Percentiles rank a stretch among this genome's conserved stretches.
Evolutionary conservation across 805 yeast species (phyloP).

Genomic region (Wickerhamiella musiphila): DNA sequence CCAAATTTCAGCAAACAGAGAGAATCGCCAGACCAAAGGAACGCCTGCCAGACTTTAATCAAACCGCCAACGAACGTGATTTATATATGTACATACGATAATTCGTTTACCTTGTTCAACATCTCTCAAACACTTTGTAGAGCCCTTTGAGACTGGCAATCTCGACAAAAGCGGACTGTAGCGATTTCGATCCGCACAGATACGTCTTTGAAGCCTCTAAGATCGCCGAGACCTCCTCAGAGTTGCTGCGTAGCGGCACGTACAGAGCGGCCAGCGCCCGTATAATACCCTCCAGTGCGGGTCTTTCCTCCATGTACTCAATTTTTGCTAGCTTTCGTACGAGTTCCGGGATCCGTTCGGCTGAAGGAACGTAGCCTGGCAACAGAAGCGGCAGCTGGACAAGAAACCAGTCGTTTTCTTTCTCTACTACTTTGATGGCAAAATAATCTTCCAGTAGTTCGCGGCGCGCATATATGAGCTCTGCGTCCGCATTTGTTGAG

Average conservation of each 20-base stretch:
- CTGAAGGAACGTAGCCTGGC: conserved; percentile 43
- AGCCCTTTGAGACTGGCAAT: conserved; percentile 84
- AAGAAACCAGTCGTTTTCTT: conserved; percentile 23
- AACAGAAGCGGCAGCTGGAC: conserved; percentile 49
- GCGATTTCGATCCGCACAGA: conserved; percentile 42
- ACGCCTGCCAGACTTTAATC: too few species aligned
- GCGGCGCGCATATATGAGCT: conserved; percentile 46
- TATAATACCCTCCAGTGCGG: conserved; percentile 49
- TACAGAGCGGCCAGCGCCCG: conserved; percentile 56
- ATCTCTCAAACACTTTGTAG: conserved; percentile 83
- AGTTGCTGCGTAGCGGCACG: conserved; percentile 39
- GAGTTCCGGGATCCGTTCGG: conserved; percentile 49
- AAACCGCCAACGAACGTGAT: neutral
- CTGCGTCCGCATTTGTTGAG: conserved; percentile 30
- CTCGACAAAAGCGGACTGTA: conserved; percentile 47
- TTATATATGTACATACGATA: conserved; percentile 5
- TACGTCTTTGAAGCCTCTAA: conserved; percentile 49
- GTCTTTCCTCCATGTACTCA: conserved; percentile 49
- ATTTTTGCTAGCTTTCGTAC: conserved; percentile 39
- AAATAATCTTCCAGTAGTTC: conserved; percentile 70
- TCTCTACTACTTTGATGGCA: conserved; percentile 27
- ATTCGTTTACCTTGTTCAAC: conserved; percentile 21
- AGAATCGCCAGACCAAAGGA: too few species aligned
- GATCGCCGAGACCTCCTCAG: conserved; percentile 23
- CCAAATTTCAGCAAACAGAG: too few species aligned